phyloP scores from a whole-genome alignment of 768 basidiomycete species.

The Astraeus odoratus region DNA sequence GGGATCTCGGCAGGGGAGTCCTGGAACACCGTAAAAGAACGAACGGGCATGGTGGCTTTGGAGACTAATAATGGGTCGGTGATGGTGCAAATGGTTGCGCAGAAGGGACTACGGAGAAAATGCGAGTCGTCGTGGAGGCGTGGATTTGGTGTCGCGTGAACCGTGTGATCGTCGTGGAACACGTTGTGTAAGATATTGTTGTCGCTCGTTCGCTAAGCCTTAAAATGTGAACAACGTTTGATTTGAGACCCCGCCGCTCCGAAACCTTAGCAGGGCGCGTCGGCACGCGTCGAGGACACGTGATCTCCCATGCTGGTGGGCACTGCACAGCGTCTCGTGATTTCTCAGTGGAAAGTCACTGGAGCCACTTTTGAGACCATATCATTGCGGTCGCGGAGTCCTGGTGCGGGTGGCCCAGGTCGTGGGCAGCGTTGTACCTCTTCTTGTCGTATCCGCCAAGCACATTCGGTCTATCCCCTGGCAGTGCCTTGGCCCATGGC shows the following conservation, averaged over 20 bases:
- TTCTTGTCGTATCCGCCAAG: no score
- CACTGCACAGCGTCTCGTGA: no score
- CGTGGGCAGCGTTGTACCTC: no score
- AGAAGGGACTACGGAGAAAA: background rate
- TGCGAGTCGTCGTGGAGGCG: background rate
- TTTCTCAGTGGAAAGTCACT: no score
- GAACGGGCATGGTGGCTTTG: constrained; percentile 45
- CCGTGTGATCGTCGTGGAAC: constrained; percentile 25
- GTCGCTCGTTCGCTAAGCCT: constrained; percentile 22
- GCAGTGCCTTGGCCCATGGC: no score
- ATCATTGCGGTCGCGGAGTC: no score
- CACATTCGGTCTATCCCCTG: no score
- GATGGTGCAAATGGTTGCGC: constrained; percentile 4
- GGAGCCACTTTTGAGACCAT: no score
- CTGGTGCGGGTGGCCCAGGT: no score
- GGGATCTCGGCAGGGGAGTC: constrained; percentile 38
- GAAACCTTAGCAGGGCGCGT: constrained; percentile 11
- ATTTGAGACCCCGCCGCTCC: constrained; percentile 30
- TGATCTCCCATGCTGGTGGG: constrained; percentile 10
- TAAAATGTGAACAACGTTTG: constrained; percentile 18
- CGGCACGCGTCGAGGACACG: constrained; percentile 26
- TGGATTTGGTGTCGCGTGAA: constrained; percentile 2
- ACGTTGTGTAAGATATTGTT: constrained; percentile 24
- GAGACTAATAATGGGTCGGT: constrained; percentile 2
- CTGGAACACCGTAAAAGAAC: constrained; percentile 59